A percentile compares a stretch with the other conserved stretches of the same genome.
These are phyloP conservation scores for Podila verticillata DNA, from an alignment of 192 early-diverging fungal species.

Conservation along the genomic window DNA sequence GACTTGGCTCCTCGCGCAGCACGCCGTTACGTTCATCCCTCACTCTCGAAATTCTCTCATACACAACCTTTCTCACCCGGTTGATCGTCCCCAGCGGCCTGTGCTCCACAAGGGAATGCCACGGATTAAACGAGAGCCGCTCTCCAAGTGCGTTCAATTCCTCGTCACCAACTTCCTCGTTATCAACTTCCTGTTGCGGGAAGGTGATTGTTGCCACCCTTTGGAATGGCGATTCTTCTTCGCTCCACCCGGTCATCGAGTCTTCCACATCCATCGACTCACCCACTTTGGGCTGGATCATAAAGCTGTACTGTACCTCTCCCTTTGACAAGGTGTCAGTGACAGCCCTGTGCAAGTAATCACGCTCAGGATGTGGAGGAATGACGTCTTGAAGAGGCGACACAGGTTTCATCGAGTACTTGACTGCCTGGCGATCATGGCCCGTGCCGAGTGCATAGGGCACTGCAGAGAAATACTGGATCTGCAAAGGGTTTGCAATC, in stretches of 20 bases:
- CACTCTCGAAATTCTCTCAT: slow-evolving; percentile 41
- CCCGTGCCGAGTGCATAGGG: slow-evolving; percentile 34
- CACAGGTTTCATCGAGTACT: slow-evolving; percentile 41
- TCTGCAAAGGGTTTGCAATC: slow-evolving; percentile 32
- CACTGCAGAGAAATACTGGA: slow-evolving; percentile 32
- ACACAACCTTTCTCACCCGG: slow-evolving; percentile 34
- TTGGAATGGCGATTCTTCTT: slow-evolving; percentile 25
- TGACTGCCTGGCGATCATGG: slow-evolving; percentile 17
- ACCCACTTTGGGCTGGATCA: slow-evolving; percentile 20
- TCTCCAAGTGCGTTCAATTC: slow-evolving; percentile 23
- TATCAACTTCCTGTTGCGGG: slow-evolving; percentile 30
- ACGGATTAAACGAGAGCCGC: slow-evolving; percentile 42
- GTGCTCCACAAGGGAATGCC: slow-evolving; percentile 32
- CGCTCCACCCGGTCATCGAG: slow-evolving; percentile 26
- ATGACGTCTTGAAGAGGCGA: slow-evolving; percentile 5
- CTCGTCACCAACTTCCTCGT: not conserved
- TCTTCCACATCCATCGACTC: slow-evolving; percentile 32
- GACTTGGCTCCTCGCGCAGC: slow-evolving; percentile 26
- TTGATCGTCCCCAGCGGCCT: slow-evolving; percentile 26
- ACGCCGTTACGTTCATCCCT: slow-evolving; percentile 22
- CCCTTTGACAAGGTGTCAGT: not conserved
- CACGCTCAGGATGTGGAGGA: not conserved
- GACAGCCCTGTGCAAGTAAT: slow-evolving; percentile 29
- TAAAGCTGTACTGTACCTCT: slow-evolving; percentile 30
- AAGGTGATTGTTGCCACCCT: slow-evolving; percentile 32